Base-by-base conservation (phyloP, 2,329 filamentous ascomycete genomes). In the Diatrype stigma region DNA sequence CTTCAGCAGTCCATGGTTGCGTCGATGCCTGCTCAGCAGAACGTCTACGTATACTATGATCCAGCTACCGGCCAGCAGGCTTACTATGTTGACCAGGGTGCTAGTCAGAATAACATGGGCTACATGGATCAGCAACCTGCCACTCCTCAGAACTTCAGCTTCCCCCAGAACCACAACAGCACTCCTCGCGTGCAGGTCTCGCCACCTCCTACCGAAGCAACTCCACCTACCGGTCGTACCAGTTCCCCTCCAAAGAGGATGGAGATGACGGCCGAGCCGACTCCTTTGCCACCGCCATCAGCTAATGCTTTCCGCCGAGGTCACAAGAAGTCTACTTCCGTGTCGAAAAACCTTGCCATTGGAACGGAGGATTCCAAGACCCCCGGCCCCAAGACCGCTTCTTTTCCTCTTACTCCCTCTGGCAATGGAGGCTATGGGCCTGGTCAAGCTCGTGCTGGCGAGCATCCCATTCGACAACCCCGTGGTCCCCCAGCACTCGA, bases 381-480 rank as follows among this genome's bases (percentile, higher is more conserved):
- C 23, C 76, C 83, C 37, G 89, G 79, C 1, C 89, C 90, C 51
- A 94, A 91, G 75, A 88, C 89, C 35, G 82, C 88, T 40, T 82
- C 83, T 35, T 88, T 96, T 68, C 90, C 93, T 6, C 76, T 84
- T 35, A 93, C 90, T 6, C 91, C 90, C 2, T 73, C 86, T 70
- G 40, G 60, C 22, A 91, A 86, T 35, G 91, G 91, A 55, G 87
- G 86, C 6, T 97, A 97, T 65, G 94, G 91, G 45, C 94, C 94
- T 51, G 94, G 94, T 49, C 92, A 96, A 69, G 89, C 80, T 52
- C 90, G 94, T 67, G 91, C 91, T 64, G 94, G 94, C 60, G 94
- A 97, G 73, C 94, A 99, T 67, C 94, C 94, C 8, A 75, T 90
- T 48, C 91, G 94, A 52, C 94, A 99, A 72, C 94, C 94, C 48